These are phyloP conservation scores for Yamagishiella unicocca DNA, from an alignment of 139 green algal genomes.

Conservation along the genomic window DNA sequence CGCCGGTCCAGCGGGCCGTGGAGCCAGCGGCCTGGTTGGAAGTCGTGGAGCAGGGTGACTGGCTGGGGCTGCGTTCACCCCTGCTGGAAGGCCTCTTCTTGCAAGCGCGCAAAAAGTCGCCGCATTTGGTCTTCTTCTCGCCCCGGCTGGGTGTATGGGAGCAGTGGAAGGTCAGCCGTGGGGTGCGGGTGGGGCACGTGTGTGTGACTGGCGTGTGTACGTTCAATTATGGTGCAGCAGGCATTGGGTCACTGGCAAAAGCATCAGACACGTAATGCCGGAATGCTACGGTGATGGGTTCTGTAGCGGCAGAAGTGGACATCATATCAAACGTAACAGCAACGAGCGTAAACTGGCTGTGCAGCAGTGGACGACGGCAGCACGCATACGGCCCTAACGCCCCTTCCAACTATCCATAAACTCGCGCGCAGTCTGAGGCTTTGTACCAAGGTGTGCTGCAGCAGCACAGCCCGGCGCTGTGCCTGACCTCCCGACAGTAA, in stretches of 20 bases:
- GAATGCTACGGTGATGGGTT: no score
- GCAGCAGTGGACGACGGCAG: no score
- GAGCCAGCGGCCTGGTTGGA: not conserved
- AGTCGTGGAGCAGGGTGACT: slow-evolving; percentile 45
- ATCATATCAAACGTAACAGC: no score
- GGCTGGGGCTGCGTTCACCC: not conserved
- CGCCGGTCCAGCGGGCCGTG: not conserved
- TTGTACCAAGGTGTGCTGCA: slow-evolving; percentile 44
- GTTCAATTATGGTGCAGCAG: no score
- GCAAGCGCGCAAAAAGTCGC: slow-evolving; percentile 29
- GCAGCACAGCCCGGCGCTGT: slow-evolving; percentile 33
- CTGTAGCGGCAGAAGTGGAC: no score
- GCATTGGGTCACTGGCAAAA: no score
- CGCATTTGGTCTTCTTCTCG: slow-evolving; percentile 36
- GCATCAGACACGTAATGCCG: no score
- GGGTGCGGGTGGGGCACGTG: no score
- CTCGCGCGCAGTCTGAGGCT: not conserved
- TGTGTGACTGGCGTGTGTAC: no score
- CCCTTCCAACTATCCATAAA: not conserved
- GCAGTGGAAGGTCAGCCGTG: slow-evolving; percentile 39
- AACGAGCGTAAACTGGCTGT: no score
- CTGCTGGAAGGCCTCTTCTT: slow-evolving; percentile 3
- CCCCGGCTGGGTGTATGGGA: slow-evolving; percentile 30
- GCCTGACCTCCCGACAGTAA: slow-evolving; percentile 38
- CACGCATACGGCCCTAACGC: no score